Evolutionary conservation across 2,329 filamentous ascomycete species (phyloP), one percentile per base, ranked within the genome.

Genomic region (Diaporthe aspalathi): DNA sequence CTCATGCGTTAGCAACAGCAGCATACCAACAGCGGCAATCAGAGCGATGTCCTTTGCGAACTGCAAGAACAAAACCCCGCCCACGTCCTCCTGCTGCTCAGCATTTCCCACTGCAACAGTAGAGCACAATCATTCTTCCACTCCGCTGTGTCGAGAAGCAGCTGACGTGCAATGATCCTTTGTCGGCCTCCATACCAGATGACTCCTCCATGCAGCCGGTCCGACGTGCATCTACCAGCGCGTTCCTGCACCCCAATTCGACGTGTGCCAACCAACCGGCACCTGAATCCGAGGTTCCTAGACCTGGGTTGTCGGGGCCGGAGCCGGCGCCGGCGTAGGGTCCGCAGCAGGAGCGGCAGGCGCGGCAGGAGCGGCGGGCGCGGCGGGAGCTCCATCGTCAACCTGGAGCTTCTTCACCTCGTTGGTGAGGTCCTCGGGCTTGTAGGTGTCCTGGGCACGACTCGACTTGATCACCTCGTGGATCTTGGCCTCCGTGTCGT

Each of bases 401-500:
- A 52, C 71, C 49, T 50, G 50, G 17, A 24, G 27, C 7, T 69
- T 71, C 72, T 70, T 72, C 65, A 73, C 53, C 14, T 17, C 56
- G 60, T 71, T 72, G 20, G 67, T 29, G 29, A 65, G 32, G 40
- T 72, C 74, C 38, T 74, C 76, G 54, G 86, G 86, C 1, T 83
- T 85, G 74, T 86, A 87, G 62, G 82, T 83, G 24, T 88, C 85
- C 78, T 89, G 87, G 29, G 89, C 88, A 75, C 89, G 84, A 76
- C 87, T 90, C 73, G 88, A 90, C 84, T 94, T 94, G 85, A 95
- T 94, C 68, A 95, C 91, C 67, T 88, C 88, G 82, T 97, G 94
- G 71, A 98, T 92, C 74, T 91, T 89, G 57, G 90, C 88, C 84
- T 98, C 95, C 0, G 96, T 94, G 71, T 90, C 86, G 78, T 98